These are phyloP conservation scores for Pichia phayaonensis DNA, from an alignment of 805 yeast genomes.

Conservation along the genomic window DNA sequence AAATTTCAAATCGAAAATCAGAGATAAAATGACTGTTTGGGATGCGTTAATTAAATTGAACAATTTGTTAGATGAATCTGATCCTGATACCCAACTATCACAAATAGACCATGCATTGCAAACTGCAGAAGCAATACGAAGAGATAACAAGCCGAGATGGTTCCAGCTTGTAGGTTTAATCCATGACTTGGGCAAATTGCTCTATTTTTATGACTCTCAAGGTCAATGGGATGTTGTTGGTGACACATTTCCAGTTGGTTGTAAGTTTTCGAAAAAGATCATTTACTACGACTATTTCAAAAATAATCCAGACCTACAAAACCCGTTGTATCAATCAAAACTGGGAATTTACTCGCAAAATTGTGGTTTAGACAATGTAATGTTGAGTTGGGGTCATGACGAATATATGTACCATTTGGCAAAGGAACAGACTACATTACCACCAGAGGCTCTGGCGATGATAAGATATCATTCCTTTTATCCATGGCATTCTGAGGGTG, in stretches of 20 bases:
- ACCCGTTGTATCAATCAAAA: conserved; percentile 59
- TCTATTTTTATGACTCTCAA: conserved; percentile 61
- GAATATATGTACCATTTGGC: conserved; percentile 72
- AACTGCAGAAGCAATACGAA: conserved; percentile 66
- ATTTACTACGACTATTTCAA: conserved; percentile 55
- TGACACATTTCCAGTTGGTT: conserved; percentile 72
- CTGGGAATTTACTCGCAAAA: conserved; percentile 57
- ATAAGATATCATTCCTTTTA: conserved; percentile 68
- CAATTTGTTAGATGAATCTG: conserved; percentile 59
- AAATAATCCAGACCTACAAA: conserved; percentile 50
- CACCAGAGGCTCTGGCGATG: conserved; percentile 65
- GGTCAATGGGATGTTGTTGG: conserved; percentile 83
- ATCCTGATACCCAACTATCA: conserved; percentile 68
- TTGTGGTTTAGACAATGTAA: conserved; percentile 62
- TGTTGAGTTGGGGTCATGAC: conserved; percentile 76
- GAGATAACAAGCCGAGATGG: conserved; percentile 66
- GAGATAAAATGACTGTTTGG: conserved; percentile 68
- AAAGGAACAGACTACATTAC: conserved; percentile 53
- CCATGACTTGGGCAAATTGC: conserved; percentile 63
- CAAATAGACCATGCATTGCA: conserved; percentile 72
- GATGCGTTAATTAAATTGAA: conserved; percentile 58
- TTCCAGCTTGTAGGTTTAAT: conserved; percentile 67
- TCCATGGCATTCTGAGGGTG: conserved; percentile 70
- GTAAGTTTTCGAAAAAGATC: conserved; percentile 51
- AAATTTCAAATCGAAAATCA: conserved; percentile 57